These are phyloP conservation scores for Blastobotrys apis DNA, from an alignment of 1,139 yeast genomes.

Conservation along the genomic window DNA sequence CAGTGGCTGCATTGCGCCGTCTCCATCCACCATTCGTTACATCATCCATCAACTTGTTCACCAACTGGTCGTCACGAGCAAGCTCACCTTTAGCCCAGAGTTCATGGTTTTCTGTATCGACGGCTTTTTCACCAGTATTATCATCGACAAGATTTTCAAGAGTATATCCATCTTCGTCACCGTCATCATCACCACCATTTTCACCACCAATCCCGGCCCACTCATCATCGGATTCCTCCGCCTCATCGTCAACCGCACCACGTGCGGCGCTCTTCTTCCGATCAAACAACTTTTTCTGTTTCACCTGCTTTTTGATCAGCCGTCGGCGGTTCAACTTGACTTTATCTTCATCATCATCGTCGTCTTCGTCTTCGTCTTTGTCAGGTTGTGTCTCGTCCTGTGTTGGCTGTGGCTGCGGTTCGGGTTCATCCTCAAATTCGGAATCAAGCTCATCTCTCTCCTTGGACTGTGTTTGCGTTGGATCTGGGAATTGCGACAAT, in stretches of 20 bases:
- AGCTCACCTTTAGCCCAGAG: constrained; percentile 65
- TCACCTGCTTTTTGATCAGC: constrained; percentile 7
- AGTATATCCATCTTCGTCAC: constrained; percentile 61
- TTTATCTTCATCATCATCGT: constrained; percentile 11
- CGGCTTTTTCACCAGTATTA: constrained; percentile 52
- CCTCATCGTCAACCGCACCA: constrained; percentile 73
- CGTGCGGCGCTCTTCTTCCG: constrained; percentile 50
- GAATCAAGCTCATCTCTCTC: constrained; percentile 38
- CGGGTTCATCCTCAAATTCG: constrained; percentile 36
- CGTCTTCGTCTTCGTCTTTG: background rate
- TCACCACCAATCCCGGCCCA: constrained; percentile 88
- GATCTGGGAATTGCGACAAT: constrained; percentile 19
- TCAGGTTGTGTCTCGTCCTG: background rate
- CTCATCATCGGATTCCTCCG: constrained; percentile 95
- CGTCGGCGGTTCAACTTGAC: constrained; percentile 12
- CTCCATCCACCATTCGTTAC: constrained; percentile 77
- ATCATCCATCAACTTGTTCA: constrained; percentile 74
- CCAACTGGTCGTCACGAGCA: constrained; percentile 62
- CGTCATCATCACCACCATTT: constrained; percentile 62
- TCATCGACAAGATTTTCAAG: constrained; percentile 83
- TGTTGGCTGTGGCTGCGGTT: constrained; percentile 38
- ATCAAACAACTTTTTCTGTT: constrained; percentile 29
- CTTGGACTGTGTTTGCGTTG: constrained; percentile 20
- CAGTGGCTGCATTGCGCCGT: constrained; percentile 51
- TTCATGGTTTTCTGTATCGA: constrained; percentile 56